Conservation (phyloP, 306 rosid species). For the Prunus dulcis region DNA sequence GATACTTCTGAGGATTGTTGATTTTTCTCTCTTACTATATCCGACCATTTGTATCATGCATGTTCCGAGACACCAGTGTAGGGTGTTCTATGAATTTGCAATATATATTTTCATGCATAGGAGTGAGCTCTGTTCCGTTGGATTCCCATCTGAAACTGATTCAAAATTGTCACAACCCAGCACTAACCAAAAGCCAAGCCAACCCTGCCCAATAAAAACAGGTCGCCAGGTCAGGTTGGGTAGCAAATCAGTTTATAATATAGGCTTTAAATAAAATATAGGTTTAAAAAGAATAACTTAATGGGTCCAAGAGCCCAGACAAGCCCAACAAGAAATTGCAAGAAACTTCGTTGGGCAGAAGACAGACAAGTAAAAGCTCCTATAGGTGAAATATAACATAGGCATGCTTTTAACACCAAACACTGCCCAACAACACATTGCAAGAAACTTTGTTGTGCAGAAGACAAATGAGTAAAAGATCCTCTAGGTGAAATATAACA, state of each 20-base stretch:
- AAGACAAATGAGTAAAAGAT: neutral
- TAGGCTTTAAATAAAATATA: neutral
- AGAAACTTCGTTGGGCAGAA: neutral
- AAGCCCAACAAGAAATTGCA: neutral
- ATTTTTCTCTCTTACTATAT: neutral
- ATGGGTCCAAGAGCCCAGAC: neutral
- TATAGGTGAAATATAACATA: too few relatives aligned
- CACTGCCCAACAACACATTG: neutral
- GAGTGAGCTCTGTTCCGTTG: too few relatives aligned
- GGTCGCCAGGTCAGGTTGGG: neutral
- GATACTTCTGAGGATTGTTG: constrained; percentile 2
- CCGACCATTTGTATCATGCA: neutral
- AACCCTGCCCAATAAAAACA: neutral
- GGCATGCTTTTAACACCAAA: too few relatives aligned
- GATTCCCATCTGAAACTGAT: neutral
- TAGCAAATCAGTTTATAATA: neutral
- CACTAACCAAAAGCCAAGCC: neutral
- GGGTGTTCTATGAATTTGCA: neutral
- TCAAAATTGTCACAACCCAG: neutral
- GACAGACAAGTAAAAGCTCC: neutral
- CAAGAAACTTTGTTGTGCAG: neutral
- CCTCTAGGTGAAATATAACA: too few relatives aligned
- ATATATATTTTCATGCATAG: neutral
- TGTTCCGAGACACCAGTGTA: neutral
- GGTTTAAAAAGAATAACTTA: neutral